These are phyloP conservation scores for Chaetomium strumarium DNA, from an alignment of 2,329 filamentous ascomycete genomes.

Conservation along the genomic window DNA sequence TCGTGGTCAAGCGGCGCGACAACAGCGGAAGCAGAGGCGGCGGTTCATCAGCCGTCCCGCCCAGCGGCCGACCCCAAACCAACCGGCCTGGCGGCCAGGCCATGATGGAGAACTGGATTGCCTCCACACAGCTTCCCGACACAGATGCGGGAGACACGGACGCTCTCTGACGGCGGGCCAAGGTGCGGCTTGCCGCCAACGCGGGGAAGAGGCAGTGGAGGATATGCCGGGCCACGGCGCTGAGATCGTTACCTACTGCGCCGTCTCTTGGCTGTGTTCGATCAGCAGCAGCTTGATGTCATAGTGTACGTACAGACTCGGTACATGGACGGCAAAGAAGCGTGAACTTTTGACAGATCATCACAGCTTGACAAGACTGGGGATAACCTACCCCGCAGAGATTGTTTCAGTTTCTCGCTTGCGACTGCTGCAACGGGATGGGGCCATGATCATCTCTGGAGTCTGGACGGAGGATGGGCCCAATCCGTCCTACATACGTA, in stretches of 20 bases:
- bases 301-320: too few relatives aligned
- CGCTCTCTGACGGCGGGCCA: constrained; percentile 9
- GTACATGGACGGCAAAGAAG: background rate
- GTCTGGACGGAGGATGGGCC: too few relatives aligned
- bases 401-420: constrained; percentile 13
- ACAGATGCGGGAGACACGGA: constrained; percentile 29
- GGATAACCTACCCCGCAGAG: background rate
- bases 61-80: constrained; percentile 7
- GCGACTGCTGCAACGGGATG: background rate
- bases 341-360: background rate
- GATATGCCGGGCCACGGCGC: constrained; percentile 1
- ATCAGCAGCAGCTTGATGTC: constrained; percentile 14
- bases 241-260: background rate
- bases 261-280: constrained; percentile 3
- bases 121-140: constrained; percentile 62
- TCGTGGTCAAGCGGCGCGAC: constrained; percentile 72
- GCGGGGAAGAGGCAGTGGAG: background rate
- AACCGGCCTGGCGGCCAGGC: constrained; percentile 50
- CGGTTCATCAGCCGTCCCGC: constrained; percentile 11
- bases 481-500: too few relatives aligned
- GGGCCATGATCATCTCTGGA: background rate
- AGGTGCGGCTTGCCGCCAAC: background rate
- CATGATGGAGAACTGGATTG: constrained; percentile 80
- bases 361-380: background rate
- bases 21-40: constrained; percentile 28